Evolutionary conservation across 2,329 filamentous ascomycete species (phyloP).

Genomic region (Cladobotryum mycophilum): DNA sequence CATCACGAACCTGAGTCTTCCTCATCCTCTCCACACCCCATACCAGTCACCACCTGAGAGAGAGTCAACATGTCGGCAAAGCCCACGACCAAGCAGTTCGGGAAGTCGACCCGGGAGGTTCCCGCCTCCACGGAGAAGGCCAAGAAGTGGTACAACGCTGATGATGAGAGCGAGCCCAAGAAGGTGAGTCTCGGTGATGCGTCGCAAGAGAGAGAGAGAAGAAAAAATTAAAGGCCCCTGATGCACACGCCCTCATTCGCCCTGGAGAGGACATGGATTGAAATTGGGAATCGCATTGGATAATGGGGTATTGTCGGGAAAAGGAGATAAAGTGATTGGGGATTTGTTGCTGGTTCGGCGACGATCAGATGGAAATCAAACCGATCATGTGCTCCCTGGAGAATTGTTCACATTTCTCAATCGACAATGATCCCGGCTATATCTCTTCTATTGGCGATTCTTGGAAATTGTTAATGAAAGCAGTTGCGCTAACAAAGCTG

Average conservation of each 20-base stretch:
- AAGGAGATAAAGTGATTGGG: neutral
- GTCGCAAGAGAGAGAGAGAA: slow-evolving; percentile 5
- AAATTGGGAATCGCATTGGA: slow-evolving; percentile 1
- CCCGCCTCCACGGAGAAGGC: slow-evolving; percentile 85
- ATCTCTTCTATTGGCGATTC: no score
- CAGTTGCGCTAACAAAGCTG: slow-evolving; percentile 24
- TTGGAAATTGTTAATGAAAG: no score
- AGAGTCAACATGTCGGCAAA: slow-evolving; percentile 65
- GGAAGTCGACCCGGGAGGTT: slow-evolving; percentile 90
- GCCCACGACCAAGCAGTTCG: slow-evolving; percentile 88
- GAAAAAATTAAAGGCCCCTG: neutral
- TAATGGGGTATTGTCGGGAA: slow-evolving; percentile 2
- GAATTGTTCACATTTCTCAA: no score
- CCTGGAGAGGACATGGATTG: neutral
- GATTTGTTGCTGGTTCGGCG: neutral
- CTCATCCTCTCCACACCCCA: slow-evolving; percentile 35
- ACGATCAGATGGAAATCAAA: no score
- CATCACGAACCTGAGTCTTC: slow-evolving; percentile 31
- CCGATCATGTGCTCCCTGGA: no score
- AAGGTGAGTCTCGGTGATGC: slow-evolving; percentile 66
- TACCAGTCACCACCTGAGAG: slow-evolving; percentile 16
- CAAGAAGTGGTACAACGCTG: slow-evolving; percentile 97
- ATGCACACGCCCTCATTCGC: slow-evolving; percentile 6
- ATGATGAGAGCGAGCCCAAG: slow-evolving; percentile 82
- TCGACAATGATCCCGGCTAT: no score